Evolutionary conservation across 164 flowering plant genomes (phyloP).

Genomic region (Saururus chinensis): DNA sequence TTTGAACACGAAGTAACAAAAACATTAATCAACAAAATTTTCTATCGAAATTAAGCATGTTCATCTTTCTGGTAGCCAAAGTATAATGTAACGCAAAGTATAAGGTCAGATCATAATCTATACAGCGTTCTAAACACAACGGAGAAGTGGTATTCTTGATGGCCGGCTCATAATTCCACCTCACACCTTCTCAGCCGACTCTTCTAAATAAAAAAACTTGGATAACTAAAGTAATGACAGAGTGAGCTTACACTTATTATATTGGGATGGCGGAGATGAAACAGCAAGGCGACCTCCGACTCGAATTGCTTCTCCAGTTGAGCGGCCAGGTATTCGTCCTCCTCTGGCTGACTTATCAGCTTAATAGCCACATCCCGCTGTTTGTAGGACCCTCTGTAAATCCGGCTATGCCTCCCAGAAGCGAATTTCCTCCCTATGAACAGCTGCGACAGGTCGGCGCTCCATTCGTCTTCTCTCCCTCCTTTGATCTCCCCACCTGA

Average conservation of each 20-base stretch:
- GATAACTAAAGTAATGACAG: too few species aligned
- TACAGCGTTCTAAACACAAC: too few species aligned
- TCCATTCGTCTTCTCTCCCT: slow-evolving; percentile 64
- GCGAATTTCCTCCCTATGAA: slow-evolving; percentile 67
- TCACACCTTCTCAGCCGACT: too few species aligned
- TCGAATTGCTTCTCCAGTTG: slow-evolving; percentile 56
- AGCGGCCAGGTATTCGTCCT: slow-evolving; percentile 51
- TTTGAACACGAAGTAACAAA: neutral
- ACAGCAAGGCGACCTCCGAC: slow-evolving; percentile 65
- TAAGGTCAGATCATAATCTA: too few species aligned
- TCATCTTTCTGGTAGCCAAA: neutral
- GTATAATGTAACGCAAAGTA: neutral
- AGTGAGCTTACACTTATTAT: slow-evolving; percentile 59
- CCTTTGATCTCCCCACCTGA: slow-evolving; percentile 66
- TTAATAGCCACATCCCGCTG: slow-evolving; percentile 64
- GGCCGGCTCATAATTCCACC: neutral
- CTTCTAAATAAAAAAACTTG: too few species aligned
- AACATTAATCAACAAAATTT: neutral
- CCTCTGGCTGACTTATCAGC: slow-evolving; percentile 77
- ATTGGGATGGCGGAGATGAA: slow-evolving; percentile 60
- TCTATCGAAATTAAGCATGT: too few species aligned
- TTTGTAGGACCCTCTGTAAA: slow-evolving; percentile 71
- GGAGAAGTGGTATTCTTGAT: neutral
- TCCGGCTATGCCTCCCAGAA: slow-evolving; percentile 78
- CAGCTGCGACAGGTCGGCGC: slow-evolving; percentile 80